Percentiles rank a stretch among this genome's conserved stretches.
Evolutionary conservation across 345 rosid genomes (phyloP).

Genomic region (Eucalyptus curtisii): DNA sequence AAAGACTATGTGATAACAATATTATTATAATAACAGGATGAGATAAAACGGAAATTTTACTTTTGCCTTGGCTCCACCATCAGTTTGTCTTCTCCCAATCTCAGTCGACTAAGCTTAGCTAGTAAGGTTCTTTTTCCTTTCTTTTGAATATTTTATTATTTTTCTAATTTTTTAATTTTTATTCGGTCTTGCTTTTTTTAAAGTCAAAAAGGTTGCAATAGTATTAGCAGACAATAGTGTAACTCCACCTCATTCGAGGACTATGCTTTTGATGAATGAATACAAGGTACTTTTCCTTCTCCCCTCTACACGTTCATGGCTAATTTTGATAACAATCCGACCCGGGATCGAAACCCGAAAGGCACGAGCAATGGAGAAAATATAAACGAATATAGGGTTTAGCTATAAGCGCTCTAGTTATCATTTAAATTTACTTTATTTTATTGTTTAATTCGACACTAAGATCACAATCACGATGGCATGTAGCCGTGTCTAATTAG

Average conservation of each 20-base stretch:
- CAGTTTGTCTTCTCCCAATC: neutral
- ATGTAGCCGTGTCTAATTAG: neutral
- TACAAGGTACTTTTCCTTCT: neutral
- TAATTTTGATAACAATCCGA: neutral
- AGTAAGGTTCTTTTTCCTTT: neutral
- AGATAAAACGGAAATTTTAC: neutral
- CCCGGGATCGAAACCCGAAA: neutral
- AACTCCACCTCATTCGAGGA: neutral
- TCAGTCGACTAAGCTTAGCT: neutral
- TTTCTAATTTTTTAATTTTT: neutral
- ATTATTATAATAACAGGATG: neutral
- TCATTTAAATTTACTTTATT: neutral
- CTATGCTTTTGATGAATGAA: neutral
- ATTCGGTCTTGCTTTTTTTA: neutral
- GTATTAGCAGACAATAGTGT: neutral
- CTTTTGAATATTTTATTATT: neutral
- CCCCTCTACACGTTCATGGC: neutral
- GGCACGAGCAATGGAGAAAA: neutral
- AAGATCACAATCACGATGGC: neutral
- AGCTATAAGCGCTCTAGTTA: neutral
- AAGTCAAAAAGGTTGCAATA: neutral
- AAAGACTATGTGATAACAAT: neutral
- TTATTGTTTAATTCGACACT: neutral
- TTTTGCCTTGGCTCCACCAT: neutral
- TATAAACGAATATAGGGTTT: neutral